phyloP scores from a whole-genome alignment of 2,329 filamentous ascomycete species.

The Lasiodiplodia gonubiensis region DNA sequence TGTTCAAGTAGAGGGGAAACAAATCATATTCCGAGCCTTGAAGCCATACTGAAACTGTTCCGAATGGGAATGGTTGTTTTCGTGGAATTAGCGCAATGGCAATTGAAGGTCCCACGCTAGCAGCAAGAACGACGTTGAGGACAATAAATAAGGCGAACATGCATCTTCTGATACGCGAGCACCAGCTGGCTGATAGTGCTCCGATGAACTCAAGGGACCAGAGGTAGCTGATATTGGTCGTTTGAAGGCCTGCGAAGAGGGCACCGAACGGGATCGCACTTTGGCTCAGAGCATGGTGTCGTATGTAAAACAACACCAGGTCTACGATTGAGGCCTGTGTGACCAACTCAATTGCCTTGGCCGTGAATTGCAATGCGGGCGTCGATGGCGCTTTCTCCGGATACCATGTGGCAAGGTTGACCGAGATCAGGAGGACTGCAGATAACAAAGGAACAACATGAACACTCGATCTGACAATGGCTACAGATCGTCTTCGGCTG shows the following conservation, averaged over 20 bases:
- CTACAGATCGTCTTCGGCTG: not conserved
- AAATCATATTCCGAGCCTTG: not conserved
- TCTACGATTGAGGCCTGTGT: not conserved
- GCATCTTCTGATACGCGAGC: not conserved
- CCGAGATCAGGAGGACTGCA: not conserved
- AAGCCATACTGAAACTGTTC: not conserved
- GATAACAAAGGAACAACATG: not conserved
- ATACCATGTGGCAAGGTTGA: not conserved
- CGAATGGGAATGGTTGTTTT: not conserved
- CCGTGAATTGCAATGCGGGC: not conserved
- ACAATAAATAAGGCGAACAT: not conserved
- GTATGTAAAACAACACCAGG: not conserved
- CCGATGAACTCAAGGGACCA: conserved; percentile 16
- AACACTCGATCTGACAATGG: not conserved
- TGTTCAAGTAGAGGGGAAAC: not conserved
- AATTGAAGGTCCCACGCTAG: not conserved
- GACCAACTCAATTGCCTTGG: not conserved
- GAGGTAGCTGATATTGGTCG: conserved; percentile 3
- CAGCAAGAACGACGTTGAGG: not conserved
- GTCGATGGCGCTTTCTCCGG: not conserved
- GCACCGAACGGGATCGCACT: conserved; percentile 4
- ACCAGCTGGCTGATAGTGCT: not conserved
- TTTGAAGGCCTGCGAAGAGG: not conserved
- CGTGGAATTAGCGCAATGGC: not conserved
- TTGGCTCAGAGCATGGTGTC: not conserved